Conservation (phyloP, 2,329 filamentous ascomycete species). For the Aureobasidium sp. region DNA sequence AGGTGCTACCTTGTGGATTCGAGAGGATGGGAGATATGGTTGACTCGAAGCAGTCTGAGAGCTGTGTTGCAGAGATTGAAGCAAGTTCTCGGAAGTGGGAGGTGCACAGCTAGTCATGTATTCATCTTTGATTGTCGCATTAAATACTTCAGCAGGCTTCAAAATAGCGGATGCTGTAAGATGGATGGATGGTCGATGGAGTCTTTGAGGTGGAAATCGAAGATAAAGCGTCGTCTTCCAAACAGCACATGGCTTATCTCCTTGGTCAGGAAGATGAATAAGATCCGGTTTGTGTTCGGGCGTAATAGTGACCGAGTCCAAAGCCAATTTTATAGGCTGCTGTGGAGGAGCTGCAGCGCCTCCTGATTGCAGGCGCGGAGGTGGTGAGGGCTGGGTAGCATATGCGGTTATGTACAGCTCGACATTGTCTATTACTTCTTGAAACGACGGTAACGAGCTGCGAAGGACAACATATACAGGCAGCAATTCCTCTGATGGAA, state of each 20-base stretch:
- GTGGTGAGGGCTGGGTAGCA: conserved; percentile 47
- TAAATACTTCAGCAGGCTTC: conserved; percentile 29
- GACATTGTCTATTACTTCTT: conserved; percentile 55
- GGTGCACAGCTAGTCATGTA: conserved; percentile 59
- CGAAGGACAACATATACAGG: conserved; percentile 62
- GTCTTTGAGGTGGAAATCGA: conserved; percentile 47
- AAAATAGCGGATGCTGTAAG: conserved; percentile 53
- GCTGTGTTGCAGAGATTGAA: conserved; percentile 63
- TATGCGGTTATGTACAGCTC: conserved; percentile 61
- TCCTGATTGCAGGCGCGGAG: conserved; percentile 29
- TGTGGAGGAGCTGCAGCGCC: conserved; percentile 26
- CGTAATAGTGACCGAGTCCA: conserved; percentile 44
- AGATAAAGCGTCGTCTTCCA: conserved; percentile 35
- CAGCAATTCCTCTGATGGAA: conserved; percentile 62
- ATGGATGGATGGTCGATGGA: conserved; percentile 57
- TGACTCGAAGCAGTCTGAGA: conserved; percentile 51
- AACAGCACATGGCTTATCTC: conserved; percentile 27
- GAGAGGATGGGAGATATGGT: conserved; percentile 62
- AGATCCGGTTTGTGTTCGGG: neutral
- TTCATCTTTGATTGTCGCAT: conserved; percentile 45
- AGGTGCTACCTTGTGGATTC: conserved; percentile 66
- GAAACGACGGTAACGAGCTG: conserved; percentile 52
- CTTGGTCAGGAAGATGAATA: conserved; percentile 22
- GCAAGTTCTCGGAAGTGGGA: conserved; percentile 62
- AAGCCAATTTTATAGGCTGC: conserved; percentile 46